Conservation (phyloP, 495 filamentous ascomycete genomes). For the Cudoniella acicularis region DNA sequence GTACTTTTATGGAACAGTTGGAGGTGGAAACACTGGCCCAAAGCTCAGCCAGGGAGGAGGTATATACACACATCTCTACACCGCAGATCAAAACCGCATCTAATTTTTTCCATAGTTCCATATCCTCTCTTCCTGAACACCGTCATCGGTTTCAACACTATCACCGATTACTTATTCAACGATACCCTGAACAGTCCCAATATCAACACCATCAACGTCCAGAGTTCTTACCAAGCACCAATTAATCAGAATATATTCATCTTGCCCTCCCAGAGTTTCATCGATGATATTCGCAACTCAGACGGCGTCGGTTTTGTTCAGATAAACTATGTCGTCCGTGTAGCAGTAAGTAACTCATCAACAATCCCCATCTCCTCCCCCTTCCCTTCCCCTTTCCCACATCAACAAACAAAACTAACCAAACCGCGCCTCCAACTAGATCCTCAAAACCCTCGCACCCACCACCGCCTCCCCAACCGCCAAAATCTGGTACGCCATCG, state of each 20-base stretch:
- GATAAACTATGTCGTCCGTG: constrained; percentile 11
- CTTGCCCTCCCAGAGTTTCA: constrained; percentile 10
- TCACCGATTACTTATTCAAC: constrained; percentile 11
- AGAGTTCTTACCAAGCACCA: constrained; percentile 6
- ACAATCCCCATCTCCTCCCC: not conserved
- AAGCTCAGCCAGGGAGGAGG: constrained; percentile 14
- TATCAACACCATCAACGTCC: constrained; percentile 5
- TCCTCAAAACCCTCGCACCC: not conserved
- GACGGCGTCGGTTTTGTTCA: not conserved
- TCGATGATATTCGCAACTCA: not conserved
- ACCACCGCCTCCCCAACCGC: not conserved
- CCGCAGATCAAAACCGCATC: not conserved
- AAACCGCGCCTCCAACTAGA: not conserved
- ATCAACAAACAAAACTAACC: not conserved
- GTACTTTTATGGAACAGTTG: constrained; percentile 4
- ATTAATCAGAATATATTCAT: constrained; percentile 21
- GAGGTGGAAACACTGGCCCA: constrained; percentile 7
- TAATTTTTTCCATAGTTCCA: constrained; percentile 5
- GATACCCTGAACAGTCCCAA: constrained; percentile 5
- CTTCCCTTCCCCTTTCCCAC: not conserved
- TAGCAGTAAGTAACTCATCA: constrained; percentile 16
- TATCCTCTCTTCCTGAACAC: not conserved
- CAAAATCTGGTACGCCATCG: not conserved
- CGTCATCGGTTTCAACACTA: constrained; percentile 13
- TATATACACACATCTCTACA: not conserved